These are phyloP conservation scores for Thielaviopsis ethacetica DNA, from an alignment of 2,329 filamentous ascomycete genomes.

Conservation along the genomic window DNA sequence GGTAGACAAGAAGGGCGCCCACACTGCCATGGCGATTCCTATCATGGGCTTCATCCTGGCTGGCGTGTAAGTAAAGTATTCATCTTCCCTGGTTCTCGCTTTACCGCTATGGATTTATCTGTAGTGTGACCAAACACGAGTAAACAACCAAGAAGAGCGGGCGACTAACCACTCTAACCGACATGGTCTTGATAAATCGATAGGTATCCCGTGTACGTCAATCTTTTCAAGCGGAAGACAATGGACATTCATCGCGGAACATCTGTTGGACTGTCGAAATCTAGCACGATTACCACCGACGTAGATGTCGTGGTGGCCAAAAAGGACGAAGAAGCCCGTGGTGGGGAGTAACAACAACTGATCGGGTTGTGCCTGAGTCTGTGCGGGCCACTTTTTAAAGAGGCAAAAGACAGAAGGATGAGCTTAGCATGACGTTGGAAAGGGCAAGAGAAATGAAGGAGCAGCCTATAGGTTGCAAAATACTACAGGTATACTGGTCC, in stretches of 20 bases:
- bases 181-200: background rate
- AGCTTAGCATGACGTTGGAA: background rate
- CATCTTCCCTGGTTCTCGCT: background rate
- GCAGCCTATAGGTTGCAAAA: background rate
- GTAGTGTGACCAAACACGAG: background rate
- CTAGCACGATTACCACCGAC: conserved; percentile 3
- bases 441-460: background rate
- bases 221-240: conserved; percentile 8
- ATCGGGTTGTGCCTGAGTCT: background rate
- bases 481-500: background rate
- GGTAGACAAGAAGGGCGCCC: conserved; percentile 30
- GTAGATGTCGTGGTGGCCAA: background rate
- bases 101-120: background rate
- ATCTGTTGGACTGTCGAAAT: conserved; percentile 3
- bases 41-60: conserved; percentile 12
- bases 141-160: background rate
- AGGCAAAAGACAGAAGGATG: background rate
- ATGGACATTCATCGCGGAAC: conserved; percentile 10
- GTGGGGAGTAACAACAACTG: background rate
- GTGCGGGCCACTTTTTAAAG: background rate
- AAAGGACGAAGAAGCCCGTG: background rate
- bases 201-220: conserved; percentile 12
- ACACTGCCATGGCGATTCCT: conserved; percentile 10
- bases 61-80: conserved; percentile 8
- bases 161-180: conserved; percentile 1